These are phyloP conservation scores for Nakazawaea peltata DNA, from an alignment of 805 yeast species.

Conservation along the genomic window DNA sequence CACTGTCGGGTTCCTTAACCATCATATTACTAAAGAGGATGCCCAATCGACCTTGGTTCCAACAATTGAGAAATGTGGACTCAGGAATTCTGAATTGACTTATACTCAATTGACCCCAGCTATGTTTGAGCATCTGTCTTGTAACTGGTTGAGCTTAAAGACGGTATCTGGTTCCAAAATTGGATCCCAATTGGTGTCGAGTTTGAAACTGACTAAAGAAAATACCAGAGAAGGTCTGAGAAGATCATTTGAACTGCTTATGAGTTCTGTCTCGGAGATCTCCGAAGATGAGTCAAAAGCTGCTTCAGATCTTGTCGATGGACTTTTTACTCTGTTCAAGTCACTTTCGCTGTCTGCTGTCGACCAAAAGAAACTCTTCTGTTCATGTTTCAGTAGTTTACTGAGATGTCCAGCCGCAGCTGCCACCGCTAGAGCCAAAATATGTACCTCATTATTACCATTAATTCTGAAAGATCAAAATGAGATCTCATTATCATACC, in stretches of 20 bases:
- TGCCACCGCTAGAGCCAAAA: conserved; percentile 24
- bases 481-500: conserved; percentile 44
- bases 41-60: too few relatives aligned
- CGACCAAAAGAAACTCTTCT: conserved; percentile 56
- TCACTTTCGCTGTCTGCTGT: conserved; percentile 44
- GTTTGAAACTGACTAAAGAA: conserved; percentile 66
- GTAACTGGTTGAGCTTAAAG: not conserved
- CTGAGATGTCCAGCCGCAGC: conserved; percentile 34
- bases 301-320: conserved; percentile 31
- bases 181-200: conserved; percentile 40
- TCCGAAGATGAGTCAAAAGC: not conserved
- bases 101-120: conserved; percentile 47
- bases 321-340: conserved; percentile 50
- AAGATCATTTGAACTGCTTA: conserved; percentile 7
- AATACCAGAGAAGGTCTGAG: conserved; percentile 45
- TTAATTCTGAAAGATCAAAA: conserved; percentile 69
- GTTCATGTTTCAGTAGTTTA: too few relatives aligned
- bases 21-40: too few relatives aligned
- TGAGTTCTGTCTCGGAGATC: not conserved
- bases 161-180: conserved; percentile 26
- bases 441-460: conserved; percentile 37
- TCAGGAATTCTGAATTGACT: conserved; percentile 72
- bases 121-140: conserved; percentile 29
- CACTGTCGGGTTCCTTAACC: too few relatives aligned
- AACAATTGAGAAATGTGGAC: conserved; percentile 59